Percentiles rank a stretch among this genome's conserved stretches.
Conservation (phyloP, 2,329 filamentous ascomycete species). For the Cladosporium colombiae region DNA sequence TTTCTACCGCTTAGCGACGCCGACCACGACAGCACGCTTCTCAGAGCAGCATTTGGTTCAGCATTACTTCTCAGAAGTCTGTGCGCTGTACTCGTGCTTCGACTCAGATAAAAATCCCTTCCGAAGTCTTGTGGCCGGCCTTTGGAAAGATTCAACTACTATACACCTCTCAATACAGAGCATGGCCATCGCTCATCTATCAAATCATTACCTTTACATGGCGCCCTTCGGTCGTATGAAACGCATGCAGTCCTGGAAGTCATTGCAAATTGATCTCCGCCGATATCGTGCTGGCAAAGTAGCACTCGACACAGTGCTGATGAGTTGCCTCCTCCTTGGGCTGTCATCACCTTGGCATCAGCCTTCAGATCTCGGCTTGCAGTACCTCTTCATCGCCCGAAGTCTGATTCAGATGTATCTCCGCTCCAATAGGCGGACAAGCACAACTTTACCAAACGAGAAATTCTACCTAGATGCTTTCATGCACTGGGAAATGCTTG, state of each 20-base stretch:
- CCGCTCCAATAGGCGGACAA: conserved; percentile 45
- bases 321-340: conserved; percentile 61
- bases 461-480: conserved; percentile 57
- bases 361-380: conserved; percentile 55
- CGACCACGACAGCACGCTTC: conserved; percentile 34
- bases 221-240: conserved; percentile 52
- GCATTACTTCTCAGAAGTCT: conserved; percentile 65
- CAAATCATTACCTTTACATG: conserved; percentile 59
- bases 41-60: conserved; percentile 53
- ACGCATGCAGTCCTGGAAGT: conserved; percentile 55
- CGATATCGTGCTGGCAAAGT: conserved; percentile 45
- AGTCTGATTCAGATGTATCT: conserved; percentile 38
- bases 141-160: conserved; percentile 60
- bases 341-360: conserved; percentile 63
- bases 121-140: conserved; percentile 57
- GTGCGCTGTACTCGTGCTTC: conserved; percentile 63
- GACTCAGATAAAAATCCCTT: conserved; percentile 65
- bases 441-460: conserved; percentile 39
- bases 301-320: conserved; percentile 53
- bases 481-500: conserved; percentile 61
- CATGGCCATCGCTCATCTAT: conserved; percentile 63
- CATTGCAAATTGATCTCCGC: conserved; percentile 51
- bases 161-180: conserved; percentile 64
- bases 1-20: conserved; percentile 29
- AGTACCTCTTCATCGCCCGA: conserved; percentile 53